Base-by-base conservation (phyloP, 192 early-diverging fungal species). In the Umbelopsis sp. region DNA sequence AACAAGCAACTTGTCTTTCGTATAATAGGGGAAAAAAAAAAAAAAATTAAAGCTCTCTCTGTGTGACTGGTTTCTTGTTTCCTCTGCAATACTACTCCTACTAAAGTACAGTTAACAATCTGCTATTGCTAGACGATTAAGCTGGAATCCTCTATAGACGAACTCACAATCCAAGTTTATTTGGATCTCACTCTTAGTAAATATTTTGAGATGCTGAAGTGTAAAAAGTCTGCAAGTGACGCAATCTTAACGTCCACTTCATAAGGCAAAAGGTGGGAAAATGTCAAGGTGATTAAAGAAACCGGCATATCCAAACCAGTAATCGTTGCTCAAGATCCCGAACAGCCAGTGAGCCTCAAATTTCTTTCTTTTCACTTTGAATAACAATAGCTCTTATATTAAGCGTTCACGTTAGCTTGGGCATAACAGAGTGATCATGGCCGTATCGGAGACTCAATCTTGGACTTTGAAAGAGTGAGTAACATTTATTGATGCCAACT, bases 1-100 rank as follows among this genome's bases (percentile, higher is more conserved):
- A 41, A 41, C 37, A 41, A 41, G 37, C 10, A 41, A 6, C 10
- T 41, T 41, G 37, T 41, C 37, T 41, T 41, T 41, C 27, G 25
- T 16, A 27, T 4, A 18, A 10, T 4, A 13, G 7, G 25, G 21
- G 13, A 15, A 35, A 71, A 71, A 71, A 64, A 71, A 61, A 61
- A 71, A 71, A 71, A 71, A 49, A 48, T 64, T 37, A 41, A 25
- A 64, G 46, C 9, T 49, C 53, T 27, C 22, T 20, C n/a, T 12
- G 1, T 13, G 15, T 37, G 45, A 41, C 46, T 27, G n/a, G 18
- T 44, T 69, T 44, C 23, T 7, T 44, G 16, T 52, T 58, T 55
- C 23, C 33, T 71, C 58, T 30, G 46, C 58, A 18, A 30, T 30
- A 61, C 23, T 33, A 16, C 15, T 13, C 48, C 5, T 41, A 10